phyloP scores from a whole-genome alignment of 2,329 filamentous ascomycete genomes.

The Fusarium torulosum region DNA sequence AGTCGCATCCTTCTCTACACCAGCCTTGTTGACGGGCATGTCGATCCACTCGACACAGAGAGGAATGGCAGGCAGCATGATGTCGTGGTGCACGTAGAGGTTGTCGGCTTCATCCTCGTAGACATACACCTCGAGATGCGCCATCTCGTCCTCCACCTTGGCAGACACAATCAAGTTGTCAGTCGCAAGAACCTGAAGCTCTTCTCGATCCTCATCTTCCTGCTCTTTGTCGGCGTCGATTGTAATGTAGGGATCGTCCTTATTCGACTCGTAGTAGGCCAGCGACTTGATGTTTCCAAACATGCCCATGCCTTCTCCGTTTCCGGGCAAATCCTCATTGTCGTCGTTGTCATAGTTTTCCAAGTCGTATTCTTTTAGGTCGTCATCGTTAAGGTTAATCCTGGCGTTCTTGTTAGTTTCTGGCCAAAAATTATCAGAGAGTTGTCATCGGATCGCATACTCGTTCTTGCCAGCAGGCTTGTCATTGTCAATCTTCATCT shows the following conservation, averaged over 20 bases:
- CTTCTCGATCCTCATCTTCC: constrained; percentile 90
- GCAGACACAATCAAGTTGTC: constrained; percentile 94
- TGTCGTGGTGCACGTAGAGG: constrained; percentile 98
- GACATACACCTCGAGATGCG: constrained; percentile 95
- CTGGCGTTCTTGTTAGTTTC: constrained; percentile 51
- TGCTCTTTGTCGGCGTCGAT: constrained; percentile 77
- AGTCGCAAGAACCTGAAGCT: constrained; percentile 90
- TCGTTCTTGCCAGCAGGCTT: constrained; percentile 52
- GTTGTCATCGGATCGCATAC: constrained; percentile 45
- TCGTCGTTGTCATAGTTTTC: constrained; percentile 95
- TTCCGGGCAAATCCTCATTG: constrained; percentile 60
- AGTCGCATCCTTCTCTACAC: constrained; percentile 70
- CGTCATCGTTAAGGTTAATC: constrained; percentile 75
- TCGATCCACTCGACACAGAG: constrained; percentile 97
- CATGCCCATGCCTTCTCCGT: constrained; percentile 83
- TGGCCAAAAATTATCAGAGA: background rate
- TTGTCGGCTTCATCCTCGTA: constrained; percentile 97
- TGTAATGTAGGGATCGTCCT: constrained; percentile 97
- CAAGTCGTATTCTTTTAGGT: constrained; percentile 95
- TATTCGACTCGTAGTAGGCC: constrained; percentile 93
- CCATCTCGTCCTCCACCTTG: constrained; percentile 96
- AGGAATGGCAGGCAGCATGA: constrained; percentile 97
- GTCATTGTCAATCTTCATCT: constrained; percentile 53
- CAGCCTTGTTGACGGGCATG: constrained; percentile 82
- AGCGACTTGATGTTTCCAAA: constrained; percentile 96